These are phyloP conservation scores for Plenodomus lindquistii DNA, from an alignment of 2,329 filamentous ascomycete genomes.

Conservation along the genomic window DNA sequence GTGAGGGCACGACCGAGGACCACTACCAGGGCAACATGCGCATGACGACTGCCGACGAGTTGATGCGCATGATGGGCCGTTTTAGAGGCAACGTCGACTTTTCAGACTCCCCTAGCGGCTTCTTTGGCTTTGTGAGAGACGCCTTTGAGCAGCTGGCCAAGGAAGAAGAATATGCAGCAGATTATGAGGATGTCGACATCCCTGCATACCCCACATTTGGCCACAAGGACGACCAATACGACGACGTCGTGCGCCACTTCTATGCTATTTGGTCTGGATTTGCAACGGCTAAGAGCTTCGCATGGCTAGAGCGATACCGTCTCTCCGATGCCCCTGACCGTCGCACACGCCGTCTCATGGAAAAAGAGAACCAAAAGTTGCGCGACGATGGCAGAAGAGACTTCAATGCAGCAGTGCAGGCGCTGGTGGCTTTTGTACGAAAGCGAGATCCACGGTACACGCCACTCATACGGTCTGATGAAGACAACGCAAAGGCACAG, in stretches of 20 bases:
- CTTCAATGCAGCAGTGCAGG: slow-evolving; percentile 90
- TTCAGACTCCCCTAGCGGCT: slow-evolving; percentile 77
- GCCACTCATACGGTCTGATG: slow-evolving; percentile 75
- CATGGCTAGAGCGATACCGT: slow-evolving; percentile 86
- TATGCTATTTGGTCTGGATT: slow-evolving; percentile 83
- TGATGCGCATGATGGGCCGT: slow-evolving; percentile 75
- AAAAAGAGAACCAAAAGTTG: slow-evolving; percentile 88
- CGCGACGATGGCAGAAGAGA: slow-evolving; percentile 82
- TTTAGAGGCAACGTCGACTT: slow-evolving; percentile 81
- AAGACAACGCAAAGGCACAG: slow-evolving; percentile 76
- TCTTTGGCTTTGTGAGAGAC: slow-evolving; percentile 78
- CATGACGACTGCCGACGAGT: slow-evolving; percentile 79
- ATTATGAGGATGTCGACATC: slow-evolving; percentile 65
- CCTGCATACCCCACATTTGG: slow-evolving; percentile 83
- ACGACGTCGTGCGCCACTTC: slow-evolving; percentile 76
- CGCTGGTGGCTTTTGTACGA: slow-evolving; percentile 83
- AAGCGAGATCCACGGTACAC: slow-evolving; percentile 89
- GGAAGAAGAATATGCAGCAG: slow-evolving; percentile 77
- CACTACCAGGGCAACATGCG: slow-evolving; percentile 70
- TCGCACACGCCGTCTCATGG: slow-evolving; percentile 79
- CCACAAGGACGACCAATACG: slow-evolving; percentile 71
- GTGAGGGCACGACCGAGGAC: slow-evolving; percentile 50
- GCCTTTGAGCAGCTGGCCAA: slow-evolving; percentile 78
- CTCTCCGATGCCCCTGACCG: slow-evolving; percentile 87
- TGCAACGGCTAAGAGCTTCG: slow-evolving; percentile 80